phyloP scores from a whole-genome alignment of 2,329 filamentous ascomycete genomes.

The Knufia fluminis region DNA sequence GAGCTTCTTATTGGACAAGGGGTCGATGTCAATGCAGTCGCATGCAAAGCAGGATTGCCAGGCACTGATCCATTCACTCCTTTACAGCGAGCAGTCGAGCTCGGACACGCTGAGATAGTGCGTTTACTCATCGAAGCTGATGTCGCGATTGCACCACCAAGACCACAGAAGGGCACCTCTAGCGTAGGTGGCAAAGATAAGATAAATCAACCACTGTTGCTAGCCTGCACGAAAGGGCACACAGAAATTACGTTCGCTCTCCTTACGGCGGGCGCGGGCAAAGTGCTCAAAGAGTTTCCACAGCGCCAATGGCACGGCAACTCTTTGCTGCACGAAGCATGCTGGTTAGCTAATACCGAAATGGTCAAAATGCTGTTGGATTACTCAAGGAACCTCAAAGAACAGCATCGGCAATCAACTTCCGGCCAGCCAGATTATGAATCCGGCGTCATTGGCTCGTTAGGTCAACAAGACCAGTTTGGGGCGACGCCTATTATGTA shows the following conservation, averaged over 20 bases:
- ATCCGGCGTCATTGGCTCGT: constrained; percentile 2
- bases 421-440: constrained; percentile 11
- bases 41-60: constrained; percentile 15
- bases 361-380: constrained; percentile 18
- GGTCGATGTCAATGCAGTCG: constrained; percentile 18
- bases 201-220: constrained; percentile 15
- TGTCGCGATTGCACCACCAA: not conserved
- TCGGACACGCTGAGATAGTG: constrained; percentile 14
- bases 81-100: constrained; percentile 14
- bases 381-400: not conserved
- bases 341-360: constrained; percentile 12
- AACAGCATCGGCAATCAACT: not conserved
- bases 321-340: constrained; percentile 17
- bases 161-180: constrained; percentile 5
- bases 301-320: constrained; percentile 16
- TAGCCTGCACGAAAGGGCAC: constrained; percentile 15
- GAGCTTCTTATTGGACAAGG: constrained; percentile 17
- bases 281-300: constrained; percentile 14
- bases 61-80: constrained; percentile 17
- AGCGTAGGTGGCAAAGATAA: constrained; percentile 11
- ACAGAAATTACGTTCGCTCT: constrained; percentile 15
- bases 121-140: constrained; percentile 11
- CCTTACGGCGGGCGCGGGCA: constrained; percentile 10
- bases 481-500: constrained; percentile 20
- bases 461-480: constrained; percentile 14